Evolutionary conservation across 345 rosid genomes (phyloP), one percentile per base, ranked within the genome.

Genomic region (Balakata baccata): DNA sequence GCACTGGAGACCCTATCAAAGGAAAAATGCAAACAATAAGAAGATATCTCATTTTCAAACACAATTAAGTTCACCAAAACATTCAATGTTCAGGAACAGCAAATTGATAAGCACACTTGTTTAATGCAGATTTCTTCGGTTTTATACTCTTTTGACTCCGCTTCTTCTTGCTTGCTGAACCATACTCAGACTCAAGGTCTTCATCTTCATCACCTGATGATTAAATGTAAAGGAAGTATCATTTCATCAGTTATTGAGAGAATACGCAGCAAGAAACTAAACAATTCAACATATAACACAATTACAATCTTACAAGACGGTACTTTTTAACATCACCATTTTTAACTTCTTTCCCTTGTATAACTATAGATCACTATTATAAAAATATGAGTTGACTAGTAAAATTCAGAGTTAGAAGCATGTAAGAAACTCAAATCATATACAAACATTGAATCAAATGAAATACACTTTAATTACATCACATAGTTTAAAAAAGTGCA

Each of bases 1-100:
- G 96, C 89, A 78, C 92, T 89, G 72, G 94, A 87, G 84, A 89
- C 90, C 96, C 99, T 95, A 85, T 76, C 76, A 84, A 80, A 73
- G 39, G 34, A 80, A 70, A 78, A 73, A 14, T 29, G 43, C 25
- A 74, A 70, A 60, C 39, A 74, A 76, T 83, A 72, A 81, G 81
- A 71, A 71, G 49, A 66, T 49, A 68, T 49, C 60, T 45, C 20
- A 45, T 20, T 71, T 60, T 12, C 17, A 71, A 65, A 73, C 41
- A 39, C 37, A 22, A 68, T 3, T 25, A 70, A 54, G 41, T 23
- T 64, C 47, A 60, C 23, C n/a, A 61, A 59, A 70, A 61, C 41
- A 77, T 66, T 60, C 14, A 67, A 80, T 11, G 17, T 34, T 69
- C 61, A 23, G 70, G 60, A 73, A 78, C 67, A 72, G 41, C 18